These are phyloP conservation scores for Luzula sylvatica DNA, from an alignment of 176 grass and related monocot species.

Conservation along the genomic window DNA sequence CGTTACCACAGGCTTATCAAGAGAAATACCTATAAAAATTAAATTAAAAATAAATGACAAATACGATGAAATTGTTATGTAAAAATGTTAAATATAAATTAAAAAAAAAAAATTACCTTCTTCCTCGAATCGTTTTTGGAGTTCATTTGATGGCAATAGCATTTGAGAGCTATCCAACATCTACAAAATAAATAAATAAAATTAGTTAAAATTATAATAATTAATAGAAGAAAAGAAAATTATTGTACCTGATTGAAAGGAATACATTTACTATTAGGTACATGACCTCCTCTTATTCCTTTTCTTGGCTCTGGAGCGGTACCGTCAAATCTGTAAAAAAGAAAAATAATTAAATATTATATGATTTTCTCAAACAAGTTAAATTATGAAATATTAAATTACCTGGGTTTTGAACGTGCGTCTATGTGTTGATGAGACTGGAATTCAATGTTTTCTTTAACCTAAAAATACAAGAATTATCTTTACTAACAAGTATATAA, in stretches of 20 bases:
- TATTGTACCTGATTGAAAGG: constrained; percentile 64
- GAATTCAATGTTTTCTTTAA: constrained; percentile 64
- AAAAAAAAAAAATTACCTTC: too few species aligned
- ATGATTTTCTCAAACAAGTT: too few species aligned
- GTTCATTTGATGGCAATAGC: constrained; percentile 58
- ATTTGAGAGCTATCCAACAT: constrained; percentile 79
- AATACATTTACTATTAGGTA: constrained; percentile 92
- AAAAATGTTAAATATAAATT: too few species aligned
- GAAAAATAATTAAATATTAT: constrained; percentile 20
- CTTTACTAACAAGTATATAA: neutral
- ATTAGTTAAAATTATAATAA: neutral
- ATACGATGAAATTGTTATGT: too few species aligned
- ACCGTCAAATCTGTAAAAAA: constrained; percentile 75
- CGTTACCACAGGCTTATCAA: too few species aligned
- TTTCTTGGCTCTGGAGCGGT: constrained; percentile 77
- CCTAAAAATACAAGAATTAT: constrained; percentile 23
- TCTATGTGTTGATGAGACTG: constrained; percentile 86
- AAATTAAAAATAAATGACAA: too few species aligned
- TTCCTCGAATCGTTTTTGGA: constrained; percentile 69
- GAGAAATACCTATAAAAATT: too few species aligned
- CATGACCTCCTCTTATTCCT: constrained; percentile 79
- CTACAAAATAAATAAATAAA: constrained; percentile 31
- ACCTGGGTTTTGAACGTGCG: constrained; percentile 81
- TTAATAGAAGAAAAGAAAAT: constrained; percentile 1
- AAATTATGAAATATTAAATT: constrained; percentile 12